A percentile compares a stretch with the other conserved stretches of the same genome.
Conservation (phyloP, 805 yeast species). For the Yarrowia alimentaria region DNA sequence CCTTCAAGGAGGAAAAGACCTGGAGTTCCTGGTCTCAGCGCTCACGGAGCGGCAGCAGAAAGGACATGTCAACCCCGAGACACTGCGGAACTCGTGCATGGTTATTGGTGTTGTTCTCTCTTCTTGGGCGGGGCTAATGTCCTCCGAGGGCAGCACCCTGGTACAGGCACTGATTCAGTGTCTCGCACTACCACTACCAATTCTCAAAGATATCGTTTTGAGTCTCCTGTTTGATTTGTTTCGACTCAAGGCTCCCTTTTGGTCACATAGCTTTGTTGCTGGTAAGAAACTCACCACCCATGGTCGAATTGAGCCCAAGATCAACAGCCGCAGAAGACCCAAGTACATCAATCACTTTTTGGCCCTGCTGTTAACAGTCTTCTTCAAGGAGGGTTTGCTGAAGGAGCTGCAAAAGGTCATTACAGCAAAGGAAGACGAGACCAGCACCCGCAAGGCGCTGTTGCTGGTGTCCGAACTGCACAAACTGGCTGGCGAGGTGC, state of each 20-base stretch:
- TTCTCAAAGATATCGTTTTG: constrained; percentile 57
- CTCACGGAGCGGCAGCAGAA: constrained; percentile 61
- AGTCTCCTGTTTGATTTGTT: constrained; percentile 71
- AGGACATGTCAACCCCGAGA: constrained; percentile 51
- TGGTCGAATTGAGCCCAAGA: constrained; percentile 12
- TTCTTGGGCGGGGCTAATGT: constrained; percentile 70
- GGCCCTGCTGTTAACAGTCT: constrained; percentile 55
- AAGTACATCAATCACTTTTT: constrained; percentile 56
- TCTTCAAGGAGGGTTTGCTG: constrained; percentile 53
- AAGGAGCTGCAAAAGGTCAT: constrained; percentile 48
- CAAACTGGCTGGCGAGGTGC: constrained; percentile 50
- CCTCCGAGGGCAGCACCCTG: constrained; percentile 5
- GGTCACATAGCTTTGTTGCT: constrained; percentile 13
- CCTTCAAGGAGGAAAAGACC: constrained; percentile 60
- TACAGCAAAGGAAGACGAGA: constrained; percentile 46
- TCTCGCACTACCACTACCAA: constrained; percentile 56
- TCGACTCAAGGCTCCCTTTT: constrained; percentile 42
- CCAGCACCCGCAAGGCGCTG: constrained; percentile 57
- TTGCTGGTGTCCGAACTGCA: constrained; percentile 62
- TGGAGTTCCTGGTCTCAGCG: constrained; percentile 62
- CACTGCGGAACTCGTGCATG: constrained; percentile 58
- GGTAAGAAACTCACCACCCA: constrained; percentile 6
- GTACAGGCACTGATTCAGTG: constrained; percentile 55
- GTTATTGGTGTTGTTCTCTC: constrained; percentile 62
- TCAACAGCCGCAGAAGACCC: not conserved